Percentiles rank a stretch among this genome's conserved stretches.
Conservation (phyloP, 176 grass and related monocot genomes). For the Rhynchospora breviuscula region DNA sequence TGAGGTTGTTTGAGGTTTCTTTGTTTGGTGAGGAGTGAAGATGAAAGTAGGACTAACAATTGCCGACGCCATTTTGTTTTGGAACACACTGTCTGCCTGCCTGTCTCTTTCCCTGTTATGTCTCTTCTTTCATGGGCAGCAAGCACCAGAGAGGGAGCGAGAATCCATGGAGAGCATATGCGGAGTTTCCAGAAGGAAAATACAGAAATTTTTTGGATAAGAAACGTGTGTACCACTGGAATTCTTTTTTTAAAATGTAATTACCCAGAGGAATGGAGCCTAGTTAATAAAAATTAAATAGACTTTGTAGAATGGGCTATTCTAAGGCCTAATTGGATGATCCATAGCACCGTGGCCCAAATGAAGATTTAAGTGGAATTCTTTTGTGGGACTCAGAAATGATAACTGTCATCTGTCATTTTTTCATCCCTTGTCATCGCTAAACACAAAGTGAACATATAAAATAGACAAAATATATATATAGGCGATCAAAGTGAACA, state of each 20-base stretch:
- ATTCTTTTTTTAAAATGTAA: neutral
- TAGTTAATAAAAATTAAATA: neutral
- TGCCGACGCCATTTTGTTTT: constrained; percentile 43
- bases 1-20: neutral
- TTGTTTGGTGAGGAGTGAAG: constrained; percentile 29
- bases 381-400: too few species aligned
- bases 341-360: neutral
- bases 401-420: too few species aligned
- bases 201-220: constrained; percentile 32
- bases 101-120: neutral
- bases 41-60: constrained; percentile 36
- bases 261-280: neutral
- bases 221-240: constrained; percentile 43
- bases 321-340: neutral
- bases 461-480: too few species aligned
- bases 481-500: too few species aligned
- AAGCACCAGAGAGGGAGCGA: neutral
- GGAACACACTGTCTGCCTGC: neutral
- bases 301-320: neutral
- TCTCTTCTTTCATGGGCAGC: constrained; percentile 2
- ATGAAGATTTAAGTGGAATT: too few species aligned
- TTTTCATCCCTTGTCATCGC: too few species aligned
- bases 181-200: neutral
- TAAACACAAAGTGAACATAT: too few species aligned
- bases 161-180: constrained; percentile 35